Evolutionary conservation across 2,329 filamentous ascomycete species (phyloP).

Genomic region (Huntiella decipiens): DNA sequence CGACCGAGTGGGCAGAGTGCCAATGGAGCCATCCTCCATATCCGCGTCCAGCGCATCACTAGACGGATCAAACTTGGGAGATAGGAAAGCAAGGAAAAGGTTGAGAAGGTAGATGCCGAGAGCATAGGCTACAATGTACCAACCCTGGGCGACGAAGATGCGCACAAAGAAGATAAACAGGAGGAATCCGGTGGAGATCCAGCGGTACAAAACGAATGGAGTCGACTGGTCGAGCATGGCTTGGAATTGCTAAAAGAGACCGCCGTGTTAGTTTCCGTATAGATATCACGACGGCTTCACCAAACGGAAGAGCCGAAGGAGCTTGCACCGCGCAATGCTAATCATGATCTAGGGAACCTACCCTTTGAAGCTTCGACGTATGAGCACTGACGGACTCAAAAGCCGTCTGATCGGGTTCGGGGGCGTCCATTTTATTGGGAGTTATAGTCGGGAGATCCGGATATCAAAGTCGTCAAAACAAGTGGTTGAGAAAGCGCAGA

Average conservation of each 20-base stretch:
- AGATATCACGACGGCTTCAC: too few relatives aligned
- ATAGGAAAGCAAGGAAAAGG: conserved; percentile 94
- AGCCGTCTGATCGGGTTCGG: conserved; percentile 75
- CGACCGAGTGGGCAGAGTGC: conserved; percentile 74
- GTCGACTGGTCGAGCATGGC: conserved; percentile 84
- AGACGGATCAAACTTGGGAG: conserved; percentile 96
- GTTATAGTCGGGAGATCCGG: too few relatives aligned
- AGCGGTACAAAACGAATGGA: conserved; percentile 75
- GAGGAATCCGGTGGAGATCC: conserved; percentile 60
- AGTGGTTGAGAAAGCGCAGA: too few relatives aligned
- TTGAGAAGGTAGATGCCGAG: conserved; percentile 98
- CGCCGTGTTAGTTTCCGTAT: too few relatives aligned
- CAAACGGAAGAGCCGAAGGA: too few relatives aligned
- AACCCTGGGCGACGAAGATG: conserved; percentile 84
- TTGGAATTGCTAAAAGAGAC: conserved; percentile 59
- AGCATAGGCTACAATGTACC: conserved; percentile 98
- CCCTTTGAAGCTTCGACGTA: conserved; percentile 54
- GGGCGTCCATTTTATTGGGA: conserved; percentile 49
- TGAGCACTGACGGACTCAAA: conserved; percentile 80
- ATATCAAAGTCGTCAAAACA: too few relatives aligned
- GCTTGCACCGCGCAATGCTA: too few relatives aligned
- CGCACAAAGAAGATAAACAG: conserved; percentile 71
- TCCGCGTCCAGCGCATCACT: conserved; percentile 81
- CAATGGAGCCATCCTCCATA: conserved; percentile 78
- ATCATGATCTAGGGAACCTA: conserved; percentile 23